phyloP scores from a whole-genome alignment of 1,284 basidiomycete species.

The Xerocomus nothofagi region DNA sequence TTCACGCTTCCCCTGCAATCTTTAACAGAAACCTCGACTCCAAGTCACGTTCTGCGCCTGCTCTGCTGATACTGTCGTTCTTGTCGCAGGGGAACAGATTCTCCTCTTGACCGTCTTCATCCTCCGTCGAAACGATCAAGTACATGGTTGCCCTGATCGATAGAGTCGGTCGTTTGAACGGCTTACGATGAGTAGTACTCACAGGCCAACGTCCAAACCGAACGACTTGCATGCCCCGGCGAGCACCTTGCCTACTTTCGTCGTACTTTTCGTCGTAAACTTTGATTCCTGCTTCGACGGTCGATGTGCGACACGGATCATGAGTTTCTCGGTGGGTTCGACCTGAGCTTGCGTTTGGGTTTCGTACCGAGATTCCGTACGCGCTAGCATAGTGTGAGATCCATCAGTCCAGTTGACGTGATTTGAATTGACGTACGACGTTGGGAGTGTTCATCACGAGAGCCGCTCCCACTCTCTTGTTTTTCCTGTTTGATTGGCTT shows the following conservation, averaged over 20 bases:
- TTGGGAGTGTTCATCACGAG: background rate
- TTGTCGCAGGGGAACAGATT: conserved; percentile 30
- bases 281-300: conserved; percentile 37
- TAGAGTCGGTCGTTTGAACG: background rate
- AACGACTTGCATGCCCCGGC: conserved; percentile 45
- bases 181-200: conserved; percentile 3
- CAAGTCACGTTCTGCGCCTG: conserved; percentile 27
- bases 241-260: conserved; percentile 44
- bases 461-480: background rate
- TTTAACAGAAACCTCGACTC: conserved; percentile 29
- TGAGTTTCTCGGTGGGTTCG: conserved; percentile 18
- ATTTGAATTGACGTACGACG: conserved; percentile 11
- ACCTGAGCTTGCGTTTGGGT: background rate
- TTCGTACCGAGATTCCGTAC: conserved; percentile 9
- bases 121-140: conserved; percentile 25
- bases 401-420: background rate
- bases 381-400: background rate
- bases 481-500: conserved; percentile 24
- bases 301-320: conserved; percentile 38
- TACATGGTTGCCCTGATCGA: conserved; percentile 27
- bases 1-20: conserved; percentile 26
- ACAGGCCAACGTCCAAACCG: conserved; percentile 36
- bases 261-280: conserved; percentile 46
- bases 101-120: conserved; percentile 24
- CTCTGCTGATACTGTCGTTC: conserved; percentile 32